phyloP scores from a whole-genome alignment of 768 basidiomycete species.

The Leccinum fibrillosum region DNA sequence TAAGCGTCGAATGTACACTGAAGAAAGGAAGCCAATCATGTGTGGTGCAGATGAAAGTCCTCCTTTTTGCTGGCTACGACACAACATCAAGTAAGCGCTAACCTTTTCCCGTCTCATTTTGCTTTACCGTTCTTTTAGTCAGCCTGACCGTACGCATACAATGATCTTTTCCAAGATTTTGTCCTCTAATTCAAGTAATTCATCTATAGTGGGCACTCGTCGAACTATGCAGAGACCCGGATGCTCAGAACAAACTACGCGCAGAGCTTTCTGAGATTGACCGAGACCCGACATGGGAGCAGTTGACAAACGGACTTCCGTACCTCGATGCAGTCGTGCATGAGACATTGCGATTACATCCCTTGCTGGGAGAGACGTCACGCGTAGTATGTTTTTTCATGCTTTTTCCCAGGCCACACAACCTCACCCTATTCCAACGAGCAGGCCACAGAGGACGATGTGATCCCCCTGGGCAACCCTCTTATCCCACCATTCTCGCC shows the following conservation, averaged over 20 bases:
- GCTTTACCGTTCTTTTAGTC: slow-evolving; percentile 10
- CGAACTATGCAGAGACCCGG: slow-evolving; percentile 44
- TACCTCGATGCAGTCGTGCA: slow-evolving; percentile 53
- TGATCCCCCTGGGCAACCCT: slow-evolving; percentile 52
- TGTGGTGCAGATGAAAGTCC: slow-evolving; percentile 30
- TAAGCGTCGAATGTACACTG: background rate
- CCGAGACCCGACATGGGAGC: slow-evolving; percentile 53
- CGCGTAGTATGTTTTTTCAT: slow-evolving; percentile 7
- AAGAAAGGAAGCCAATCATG: background rate
- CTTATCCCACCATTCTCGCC: slow-evolving; percentile 38
- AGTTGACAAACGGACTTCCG: slow-evolving; percentile 46
- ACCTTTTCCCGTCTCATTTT: background rate
- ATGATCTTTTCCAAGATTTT: background rate
- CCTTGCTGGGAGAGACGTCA: slow-evolving; percentile 28
- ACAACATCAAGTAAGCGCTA: slow-evolving; percentile 35
- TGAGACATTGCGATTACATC: slow-evolving; percentile 44
- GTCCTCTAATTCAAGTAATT: background rate
- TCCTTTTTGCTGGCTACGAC: slow-evolving; percentile 41
- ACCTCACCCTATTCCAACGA: slow-evolving; percentile 6
- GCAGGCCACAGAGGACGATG: slow-evolving; percentile 50
- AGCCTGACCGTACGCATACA: slow-evolving; percentile 20
- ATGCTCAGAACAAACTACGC: slow-evolving; percentile 46
- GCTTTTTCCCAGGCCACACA: background rate
- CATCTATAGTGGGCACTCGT: slow-evolving; percentile 47
- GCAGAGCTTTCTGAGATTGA: slow-evolving; percentile 43